phyloP scores from a whole-genome alignment of 768 basidiomycete species.

The Tubosaeta brunneosetosa region DNA sequence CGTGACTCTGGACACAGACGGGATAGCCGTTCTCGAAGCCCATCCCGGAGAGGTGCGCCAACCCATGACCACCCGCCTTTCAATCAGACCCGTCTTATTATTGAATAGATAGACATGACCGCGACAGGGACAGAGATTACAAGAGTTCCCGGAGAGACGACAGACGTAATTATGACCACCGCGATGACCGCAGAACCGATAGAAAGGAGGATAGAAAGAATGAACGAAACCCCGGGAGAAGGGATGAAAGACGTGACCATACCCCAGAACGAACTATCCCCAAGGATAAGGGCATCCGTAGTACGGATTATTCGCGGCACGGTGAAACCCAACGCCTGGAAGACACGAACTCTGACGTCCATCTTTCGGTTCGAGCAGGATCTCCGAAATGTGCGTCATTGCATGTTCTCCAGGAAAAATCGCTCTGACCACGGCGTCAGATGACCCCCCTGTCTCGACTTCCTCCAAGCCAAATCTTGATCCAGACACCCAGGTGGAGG shows the following conservation, averaged over 20 bases:
- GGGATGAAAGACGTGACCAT: slow-evolving; percentile 39
- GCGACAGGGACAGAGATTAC: slow-evolving; percentile 37
- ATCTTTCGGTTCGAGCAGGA: slow-evolving; percentile 4
- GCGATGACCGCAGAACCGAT: slow-evolving; percentile 30
- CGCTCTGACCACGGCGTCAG: slow-evolving; percentile 4
- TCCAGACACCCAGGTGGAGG: slow-evolving; percentile 44
- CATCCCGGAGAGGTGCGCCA: slow-evolving; percentile 28
- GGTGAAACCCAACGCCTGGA: slow-evolving; percentile 20
- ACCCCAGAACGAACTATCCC: slow-evolving; percentile 34
- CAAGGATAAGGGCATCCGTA: slow-evolving; percentile 24
- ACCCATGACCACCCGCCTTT: neutral
- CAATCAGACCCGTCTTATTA: neutral
- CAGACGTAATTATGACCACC: slow-evolving; percentile 28
- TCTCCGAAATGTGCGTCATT: slow-evolving; percentile 14
- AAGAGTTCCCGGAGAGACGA: slow-evolving; percentile 31
- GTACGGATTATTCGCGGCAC: slow-evolving; percentile 20
- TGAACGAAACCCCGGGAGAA: slow-evolving; percentile 29
- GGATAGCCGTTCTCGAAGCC: slow-evolving; percentile 38
- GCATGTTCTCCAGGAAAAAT: neutral
- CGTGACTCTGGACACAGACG: slow-evolving; percentile 33
- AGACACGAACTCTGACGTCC: slow-evolving; percentile 17
- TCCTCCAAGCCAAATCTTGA: slow-evolving; percentile 36
- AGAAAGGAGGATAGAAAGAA: slow-evolving; percentile 29
- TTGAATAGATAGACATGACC: slow-evolving; percentile 32
- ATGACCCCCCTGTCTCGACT: slow-evolving; percentile 3